Conservation (phyloP, 2,329 filamentous ascomycete species). For the Alternaria longipes region DNA sequence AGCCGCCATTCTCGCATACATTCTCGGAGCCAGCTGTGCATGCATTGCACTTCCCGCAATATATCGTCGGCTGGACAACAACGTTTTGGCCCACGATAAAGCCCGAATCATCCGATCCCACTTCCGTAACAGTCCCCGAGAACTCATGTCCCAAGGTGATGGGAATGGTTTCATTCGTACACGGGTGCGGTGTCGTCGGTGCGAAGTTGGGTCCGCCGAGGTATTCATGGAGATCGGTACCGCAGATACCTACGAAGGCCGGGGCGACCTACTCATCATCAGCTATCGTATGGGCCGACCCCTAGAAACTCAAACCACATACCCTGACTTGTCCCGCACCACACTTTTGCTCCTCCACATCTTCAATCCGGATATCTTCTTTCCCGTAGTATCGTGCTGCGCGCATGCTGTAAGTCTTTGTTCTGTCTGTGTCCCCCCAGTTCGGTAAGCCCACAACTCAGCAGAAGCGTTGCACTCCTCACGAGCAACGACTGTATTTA, state of each 20-base stretch:
- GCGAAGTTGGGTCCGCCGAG: constrained; percentile 60
- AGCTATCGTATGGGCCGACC: background rate
- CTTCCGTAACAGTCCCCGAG: constrained; percentile 66
- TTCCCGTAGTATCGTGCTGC: constrained; percentile 65
- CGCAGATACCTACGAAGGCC: constrained; percentile 64
- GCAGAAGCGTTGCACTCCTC: constrained; percentile 8
- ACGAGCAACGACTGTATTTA: constrained; percentile 36
- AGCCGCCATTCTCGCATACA: constrained; percentile 66
- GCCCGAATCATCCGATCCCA: constrained; percentile 61
- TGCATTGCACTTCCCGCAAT: constrained; percentile 64
- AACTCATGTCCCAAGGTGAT: constrained; percentile 73
- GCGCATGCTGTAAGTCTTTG: constrained; percentile 53
- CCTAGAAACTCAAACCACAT: background rate
- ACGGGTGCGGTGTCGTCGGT: constrained; percentile 62
- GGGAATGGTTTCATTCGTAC: constrained; percentile 66
- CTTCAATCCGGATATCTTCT: constrained; percentile 64
- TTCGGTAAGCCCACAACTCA: constrained; percentile 11
- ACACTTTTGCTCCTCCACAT: constrained; percentile 59
- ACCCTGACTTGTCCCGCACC: constrained; percentile 61
- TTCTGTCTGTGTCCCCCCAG: constrained; percentile 5
- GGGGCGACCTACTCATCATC: constrained; percentile 50
- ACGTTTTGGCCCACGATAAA: constrained; percentile 65
- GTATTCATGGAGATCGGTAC: constrained; percentile 64
- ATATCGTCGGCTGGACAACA: constrained; percentile 68
- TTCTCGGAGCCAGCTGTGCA: constrained; percentile 65